A percentile compares a stretch with the other conserved stretches of the same genome.
Conservation (phyloP, 2,329 filamentous ascomycete genomes). For the Diaporthe longicolla region DNA sequence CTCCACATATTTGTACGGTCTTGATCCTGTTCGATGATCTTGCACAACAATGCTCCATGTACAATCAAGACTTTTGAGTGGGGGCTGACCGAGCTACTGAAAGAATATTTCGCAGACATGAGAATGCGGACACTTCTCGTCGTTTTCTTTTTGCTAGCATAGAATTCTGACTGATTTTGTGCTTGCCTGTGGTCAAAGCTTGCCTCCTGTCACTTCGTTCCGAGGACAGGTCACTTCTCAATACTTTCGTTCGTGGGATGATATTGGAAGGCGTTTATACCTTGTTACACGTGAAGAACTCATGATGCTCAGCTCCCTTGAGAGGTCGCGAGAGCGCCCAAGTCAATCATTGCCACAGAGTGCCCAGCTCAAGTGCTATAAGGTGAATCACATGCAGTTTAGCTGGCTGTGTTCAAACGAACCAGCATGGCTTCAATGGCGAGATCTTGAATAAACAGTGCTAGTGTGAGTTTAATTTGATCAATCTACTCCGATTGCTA, state of each 20-base stretch:
- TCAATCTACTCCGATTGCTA: background rate
- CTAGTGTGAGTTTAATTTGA: too few relatives aligned
- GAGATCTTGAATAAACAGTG: too few relatives aligned
- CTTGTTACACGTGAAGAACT: background rate
- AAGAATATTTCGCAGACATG: background rate
- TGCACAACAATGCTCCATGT: background rate
- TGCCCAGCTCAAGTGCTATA: background rate
- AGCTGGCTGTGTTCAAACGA: background rate
- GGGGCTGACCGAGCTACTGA: background rate
- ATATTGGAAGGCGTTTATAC: background rate
- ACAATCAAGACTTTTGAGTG: accelerated
- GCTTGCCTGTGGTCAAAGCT: background rate
- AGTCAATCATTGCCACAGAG: background rate
- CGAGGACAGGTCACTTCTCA: background rate
- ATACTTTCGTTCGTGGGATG: background rate
- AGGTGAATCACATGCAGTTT: background rate
- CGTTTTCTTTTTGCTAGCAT: background rate
- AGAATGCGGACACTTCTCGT: too few relatives aligned
- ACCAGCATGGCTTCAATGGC: too few relatives aligned
- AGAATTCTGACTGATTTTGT: background rate
- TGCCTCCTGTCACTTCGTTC: background rate
- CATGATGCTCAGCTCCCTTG: background rate
- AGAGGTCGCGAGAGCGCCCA: background rate
- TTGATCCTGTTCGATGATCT: background rate
- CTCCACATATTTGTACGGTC: background rate